Conservation (phyloP, 176 grass and related monocot species). For the Eremochloa ophiuroides region DNA sequence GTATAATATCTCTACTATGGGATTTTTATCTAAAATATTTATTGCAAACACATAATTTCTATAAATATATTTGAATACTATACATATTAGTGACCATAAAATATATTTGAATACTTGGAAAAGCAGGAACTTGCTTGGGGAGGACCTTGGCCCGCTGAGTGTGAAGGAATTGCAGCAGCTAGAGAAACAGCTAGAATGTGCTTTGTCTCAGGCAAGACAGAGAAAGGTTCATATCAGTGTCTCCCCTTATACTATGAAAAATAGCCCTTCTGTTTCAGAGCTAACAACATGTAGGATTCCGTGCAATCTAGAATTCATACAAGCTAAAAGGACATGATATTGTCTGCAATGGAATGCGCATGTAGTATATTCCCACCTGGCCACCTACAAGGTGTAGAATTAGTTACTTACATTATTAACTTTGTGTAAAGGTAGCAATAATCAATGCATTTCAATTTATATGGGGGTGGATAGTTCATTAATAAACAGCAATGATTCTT, state of each 20-base stretch:
- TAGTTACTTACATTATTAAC: not conserved
- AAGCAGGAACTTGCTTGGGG: constrained; percentile 87
- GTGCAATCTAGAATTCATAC: not conserved
- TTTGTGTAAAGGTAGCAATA: not conserved
- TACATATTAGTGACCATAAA: not conserved
- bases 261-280: not conserved
- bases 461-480: not conserved
- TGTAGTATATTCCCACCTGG: not conserved
- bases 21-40: not conserved
- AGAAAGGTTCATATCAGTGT: constrained; percentile 51
- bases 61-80: not conserved
- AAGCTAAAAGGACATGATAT: not conserved
- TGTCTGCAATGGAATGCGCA: not conserved
- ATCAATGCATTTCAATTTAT: not conserved
- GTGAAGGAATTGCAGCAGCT: constrained; percentile 94
- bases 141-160: constrained; percentile 89
- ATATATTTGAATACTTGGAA: not conserved
- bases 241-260: not conserved
- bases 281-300: not conserved
- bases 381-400: not conserved
- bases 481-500: not conserved
- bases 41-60: not conserved
- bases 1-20: not conserved
- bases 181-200: constrained; percentile 87
- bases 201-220: constrained; percentile 75